Evolutionary conservation across 2,329 filamentous ascomycete species (phyloP), one percentile per base, ranked within the genome.

Genomic region (Cadophora sp.): DNA sequence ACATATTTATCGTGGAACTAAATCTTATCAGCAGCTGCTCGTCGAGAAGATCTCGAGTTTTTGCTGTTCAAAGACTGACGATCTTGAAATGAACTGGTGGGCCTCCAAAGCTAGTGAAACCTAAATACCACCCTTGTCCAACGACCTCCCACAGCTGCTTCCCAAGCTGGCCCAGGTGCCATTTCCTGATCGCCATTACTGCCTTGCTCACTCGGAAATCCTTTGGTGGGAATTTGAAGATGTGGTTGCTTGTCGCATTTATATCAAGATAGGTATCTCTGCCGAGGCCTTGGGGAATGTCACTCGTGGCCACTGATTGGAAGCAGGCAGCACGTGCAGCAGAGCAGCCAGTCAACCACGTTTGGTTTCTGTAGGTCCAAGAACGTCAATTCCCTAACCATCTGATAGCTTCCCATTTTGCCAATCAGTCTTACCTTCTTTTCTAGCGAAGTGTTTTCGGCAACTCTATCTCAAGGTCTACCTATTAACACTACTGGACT

Each of bases 51-150:
- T 7, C 19, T 8, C n/a, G 27, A 24, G n/a, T 22, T 34, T 14
- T 48, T 40, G 27, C 14, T 27, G 2, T 24, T 11, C 11, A 56
- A n/a, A 22, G 19, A 74, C 79, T 72, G 67, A 84, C 81, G 67
- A 91, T 91, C 73, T 89, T 86, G 73, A 92, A 92, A 77, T 92
- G 89, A 8, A 92, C 89, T 0, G 89, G 85, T 2, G 90, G 90
- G 0, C 90, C 90, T 1, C 89, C 89, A 76, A 91, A 91, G 0
- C 86, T 79, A 0, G 87, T 91, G 71, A 91, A 85, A 0, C 89
- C 89, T 5, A 91, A 78, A 77, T 90, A 81, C 86, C 87, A 91
- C 43, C 81, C 81, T 34, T 70, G 64, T 43, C 51, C 60, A 3
- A 71, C 43, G 7, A 70, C 66, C 8, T 70, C 66, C 68, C 69